phyloP scores from a whole-genome alignment of 495 filamentous ascomycete species.

The Xylaria acuta region DNA sequence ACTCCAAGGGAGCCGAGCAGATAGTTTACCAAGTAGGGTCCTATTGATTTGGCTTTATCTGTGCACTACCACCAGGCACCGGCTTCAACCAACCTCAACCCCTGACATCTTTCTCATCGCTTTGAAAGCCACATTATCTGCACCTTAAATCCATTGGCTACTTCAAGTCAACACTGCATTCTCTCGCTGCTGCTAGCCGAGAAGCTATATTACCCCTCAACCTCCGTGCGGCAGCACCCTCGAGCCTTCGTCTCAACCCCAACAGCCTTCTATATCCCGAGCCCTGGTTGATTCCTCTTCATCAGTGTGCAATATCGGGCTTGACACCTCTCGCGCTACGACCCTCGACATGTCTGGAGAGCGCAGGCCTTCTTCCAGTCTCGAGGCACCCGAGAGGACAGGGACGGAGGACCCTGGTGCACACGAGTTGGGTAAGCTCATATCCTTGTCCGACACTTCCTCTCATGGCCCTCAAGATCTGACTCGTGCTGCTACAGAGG shows the following conservation, averaged over 20 bases:
- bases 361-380: constrained; percentile 45
- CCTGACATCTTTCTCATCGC: constrained; percentile 3
- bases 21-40: constrained; percentile 2
- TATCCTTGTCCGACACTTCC: neutral
- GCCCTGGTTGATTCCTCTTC: constrained; percentile 5
- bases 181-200: constrained; percentile 26
- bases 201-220: constrained; percentile 25
- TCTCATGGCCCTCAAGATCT: neutral
- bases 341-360: constrained; percentile 44
- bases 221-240: constrained; percentile 8
- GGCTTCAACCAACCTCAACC: neutral
- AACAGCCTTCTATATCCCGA: neutral
- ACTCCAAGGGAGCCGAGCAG: constrained; percentile 25
- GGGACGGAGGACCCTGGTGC: constrained; percentile 80
- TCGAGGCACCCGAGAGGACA: constrained; percentile 70
- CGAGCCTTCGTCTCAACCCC: neutral
- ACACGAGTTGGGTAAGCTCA: constrained; percentile 74
- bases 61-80: neutral
- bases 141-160: constrained; percentile 3
- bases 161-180: neutral
- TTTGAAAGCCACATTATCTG: neutral
- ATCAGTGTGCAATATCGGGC: neutral
- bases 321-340: neutral
- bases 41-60: constrained; percentile 16
- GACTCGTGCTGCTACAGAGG: constrained; percentile 45